phyloP scores from a whole-genome alignment of 2,329 filamentous ascomycete species.

The Sphaerostilbella broomeana region DNA sequence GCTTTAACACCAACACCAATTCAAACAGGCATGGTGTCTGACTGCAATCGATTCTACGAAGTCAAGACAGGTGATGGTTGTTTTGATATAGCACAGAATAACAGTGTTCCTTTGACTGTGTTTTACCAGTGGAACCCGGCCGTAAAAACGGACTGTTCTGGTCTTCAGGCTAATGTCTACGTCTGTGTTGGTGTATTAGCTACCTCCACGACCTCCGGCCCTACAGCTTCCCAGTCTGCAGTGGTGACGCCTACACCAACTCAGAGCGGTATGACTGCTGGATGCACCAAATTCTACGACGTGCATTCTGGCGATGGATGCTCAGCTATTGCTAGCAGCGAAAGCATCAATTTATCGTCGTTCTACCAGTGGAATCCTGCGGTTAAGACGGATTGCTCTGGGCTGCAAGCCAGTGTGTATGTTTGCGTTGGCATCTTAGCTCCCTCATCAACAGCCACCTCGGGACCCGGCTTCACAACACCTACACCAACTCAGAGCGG shows the following conservation, averaged over 20 bases:
- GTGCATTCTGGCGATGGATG: neutral
- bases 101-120: neutral
- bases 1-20: constrained; percentile 4
- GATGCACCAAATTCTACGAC: constrained; percentile 1
- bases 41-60: constrained; percentile 1
- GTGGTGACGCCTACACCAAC: constrained; percentile 5
- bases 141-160: constrained; percentile 1
- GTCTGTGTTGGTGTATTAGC: constrained; percentile 1
- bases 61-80: constrained; percentile 1
- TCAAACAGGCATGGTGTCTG: constrained; percentile 3
- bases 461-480: neutral
- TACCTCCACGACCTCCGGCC: no score
- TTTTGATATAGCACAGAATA: neutral
- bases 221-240: no score
- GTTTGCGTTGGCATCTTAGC: neutral
- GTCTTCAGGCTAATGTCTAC: constrained; percentile 3
- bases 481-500: neutral
- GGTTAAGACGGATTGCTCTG: no score
- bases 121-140: constrained; percentile 9
- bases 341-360: neutral
- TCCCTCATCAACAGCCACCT: no score
- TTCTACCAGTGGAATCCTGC: no score
- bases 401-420: constrained; percentile 4
- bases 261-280: constrained; percentile 1
- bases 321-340: neutral